Base-by-base conservation (phyloP, 2,329 filamentous ascomycete genomes). In the Tothia fuscella region DNA sequence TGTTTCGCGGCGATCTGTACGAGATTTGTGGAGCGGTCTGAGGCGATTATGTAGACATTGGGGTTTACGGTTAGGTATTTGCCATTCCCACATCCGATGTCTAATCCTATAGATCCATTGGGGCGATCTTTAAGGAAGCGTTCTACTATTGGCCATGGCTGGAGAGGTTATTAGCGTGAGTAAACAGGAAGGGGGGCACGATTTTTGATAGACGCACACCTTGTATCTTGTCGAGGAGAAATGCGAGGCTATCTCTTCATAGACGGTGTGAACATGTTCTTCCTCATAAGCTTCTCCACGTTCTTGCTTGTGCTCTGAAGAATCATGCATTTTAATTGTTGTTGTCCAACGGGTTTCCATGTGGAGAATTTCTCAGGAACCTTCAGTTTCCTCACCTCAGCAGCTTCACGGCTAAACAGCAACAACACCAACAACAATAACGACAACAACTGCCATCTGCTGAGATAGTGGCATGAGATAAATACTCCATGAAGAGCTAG, bases 51-150 rank as follows among this genome's bases (percentile, higher is more conserved):
- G 64, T 83, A 87, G 37, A 94, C 64, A 51, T 75, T 63, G 17
- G 70, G 71, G 62, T 93, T 93, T 44, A 93, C 82, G 46, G 73
- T 67, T 46, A 96, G 68, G 59, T 96, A 95, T 68, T 96, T 96
- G 51, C 91, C 91, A 64, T 98, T 98, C 46, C 91, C 91, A 63
- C 91, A 96, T 46, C 91, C 91, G 43, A 96, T 71, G 61, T 98
- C 91, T 24, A 94, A 70, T 7, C 91, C 91, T 43, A 96, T 64
- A 38, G 83, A 74, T 20, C 88, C 89, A 10, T 77, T 64, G 0
- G 70, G 57, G 36, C 82, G 73, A 24, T 67, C 65, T 38, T 68
- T 64, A 26, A 96, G 72, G 58, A 95, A 96, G 26, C 68, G 67
- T 48, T 87, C 76, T 43, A 96, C 83, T 51, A 93, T 80, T 17